Base-by-base conservation (phyloP, 495 filamentous ascomycete genomes). In the Lasiosphaeria miniovina region DNA sequence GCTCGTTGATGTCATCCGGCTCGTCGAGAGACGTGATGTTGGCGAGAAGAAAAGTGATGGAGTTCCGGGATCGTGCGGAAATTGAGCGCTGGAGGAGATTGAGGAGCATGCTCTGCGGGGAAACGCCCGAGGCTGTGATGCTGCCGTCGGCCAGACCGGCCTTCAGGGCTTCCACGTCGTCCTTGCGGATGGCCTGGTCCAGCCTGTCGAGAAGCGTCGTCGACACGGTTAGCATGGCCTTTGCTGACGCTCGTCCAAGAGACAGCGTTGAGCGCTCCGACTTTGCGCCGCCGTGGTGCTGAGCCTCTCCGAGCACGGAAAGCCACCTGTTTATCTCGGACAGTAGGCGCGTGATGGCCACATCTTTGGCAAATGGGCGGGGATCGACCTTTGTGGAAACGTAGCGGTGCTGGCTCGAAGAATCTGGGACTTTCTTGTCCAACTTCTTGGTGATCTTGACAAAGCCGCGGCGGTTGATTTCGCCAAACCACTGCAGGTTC, bases 401-500 rank as follows among this genome's bases (percentile, higher is more conserved):
- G 65, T 96, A 98, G 41, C 84, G 82, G 62, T 89, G 83, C 74
- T 96, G 92, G 0, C 88, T 86, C 57, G 84, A 80, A 1, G 84
- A 80, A 7, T 84, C 81, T 4, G 84, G 82, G 4, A 96, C 80
- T 74, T 93, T 96, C 76, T 96, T 96, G 76, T 96, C 92, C 24
- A 96, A 78, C 73, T 98, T 98, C 79, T 97, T 98, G 24, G 92
- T 93, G 73, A 98, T 98, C 76, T 98, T 98, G 65, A 95, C 82
- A 66, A 98, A 98, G 0, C 94, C 94, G 59, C 90, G 83, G 40
- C 93, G 83, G 68, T 98, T 98, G 64, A 98, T 92, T 75, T 98
- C 94, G 34, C 91, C 95, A 62, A 96, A 98, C 93, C 93, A 97
- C 74, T 95, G 89, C 60, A 98, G 79, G 62, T 97, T 97, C 48